Evolutionary conservation across 495 filamentous ascomycete genomes (phyloP), one percentile per base, ranked within the genome.

Genomic region (Aspergillus indologenus): DNA sequence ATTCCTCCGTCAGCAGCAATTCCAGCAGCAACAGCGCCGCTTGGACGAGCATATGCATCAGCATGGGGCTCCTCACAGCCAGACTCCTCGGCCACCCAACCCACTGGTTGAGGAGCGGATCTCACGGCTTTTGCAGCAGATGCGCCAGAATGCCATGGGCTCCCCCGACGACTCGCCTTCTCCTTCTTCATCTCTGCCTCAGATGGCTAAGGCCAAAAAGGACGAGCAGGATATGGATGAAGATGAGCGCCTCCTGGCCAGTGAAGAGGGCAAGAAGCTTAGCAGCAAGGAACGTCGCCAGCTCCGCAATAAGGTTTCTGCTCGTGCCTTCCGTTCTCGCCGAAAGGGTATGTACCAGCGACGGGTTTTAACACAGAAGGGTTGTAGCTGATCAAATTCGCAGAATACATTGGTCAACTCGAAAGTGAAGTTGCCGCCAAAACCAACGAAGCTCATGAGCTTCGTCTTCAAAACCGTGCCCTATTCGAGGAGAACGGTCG

Each of bases 181-280:
- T 1, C 75, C 79, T 14, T 75, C 75, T 21, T 70, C 72, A 11
- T 18, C n/a, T 9, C 51, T 74, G 23, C 70, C 74, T 9, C 78
- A 84, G 29, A 77, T 85, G 49, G 73, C 83, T 40, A 85, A 89
- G 66, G 68, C 85, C 40, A 87, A 80, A 76, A 98, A 98, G 80
- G 90, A 96, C 44, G 91, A 96, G 68, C 91, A 94, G 54, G 93
- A 98, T 26, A 97, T 98, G 93, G 94, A 99, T 72, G 92, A 96
- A 70, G 94, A 99, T 65, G 94, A 98, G 80, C 79, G 90, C 59
- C 78, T 98, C 3, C 81, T 99, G 17, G 90, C 90, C 5, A 96
- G 92, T 61, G 94, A 98, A 65, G 93, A 96, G 73, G 94, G 93
- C 46, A 99, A 99, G 85, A 96, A 96, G 75, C 81, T 99, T 43